Conservation (phyloP, 257 asterid genomes). For the Anisodus tanguticus region DNA sequence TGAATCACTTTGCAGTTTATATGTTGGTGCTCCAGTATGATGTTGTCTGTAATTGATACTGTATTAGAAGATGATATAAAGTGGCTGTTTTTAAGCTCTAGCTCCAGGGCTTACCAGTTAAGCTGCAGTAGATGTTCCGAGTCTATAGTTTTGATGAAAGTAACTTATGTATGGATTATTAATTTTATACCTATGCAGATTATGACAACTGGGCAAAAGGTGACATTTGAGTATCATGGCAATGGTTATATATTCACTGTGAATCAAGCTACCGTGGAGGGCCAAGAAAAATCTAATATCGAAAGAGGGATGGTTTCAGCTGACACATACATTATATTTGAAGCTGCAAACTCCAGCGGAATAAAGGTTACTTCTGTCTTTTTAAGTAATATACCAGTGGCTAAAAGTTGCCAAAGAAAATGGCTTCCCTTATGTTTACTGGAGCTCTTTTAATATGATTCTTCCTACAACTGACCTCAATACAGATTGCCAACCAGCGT, state of each 20-base stretch:
- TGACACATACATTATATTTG: slow-evolving; percentile 87
- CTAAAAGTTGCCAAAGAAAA: slow-evolving; percentile 7
- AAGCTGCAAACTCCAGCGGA: slow-evolving; percentile 83
- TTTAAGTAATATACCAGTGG: slow-evolving; percentile 17
- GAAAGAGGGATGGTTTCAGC: slow-evolving; percentile 87
- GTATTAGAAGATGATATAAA: not conserved
- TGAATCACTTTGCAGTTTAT: not conserved
- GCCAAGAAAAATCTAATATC: slow-evolving; percentile 60
- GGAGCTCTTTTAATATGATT: slow-evolving; percentile 28
- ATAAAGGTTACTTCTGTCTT: slow-evolving; percentile 63
- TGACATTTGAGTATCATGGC: slow-evolving; percentile 88
- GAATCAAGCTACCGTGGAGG: slow-evolving; percentile 81
- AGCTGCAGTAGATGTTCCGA: not conserved
- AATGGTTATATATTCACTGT: slow-evolving; percentile 80
- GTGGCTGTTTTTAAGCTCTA: not conserved
- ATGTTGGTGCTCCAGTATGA: not conserved
- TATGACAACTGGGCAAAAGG: slow-evolving; percentile 88
- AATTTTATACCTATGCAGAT: slow-evolving; percentile 52
- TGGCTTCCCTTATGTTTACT: slow-evolving; percentile 29
- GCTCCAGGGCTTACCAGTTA: not conserved
- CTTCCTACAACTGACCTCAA: slow-evolving; percentile 32
- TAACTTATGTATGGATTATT: not conserved
- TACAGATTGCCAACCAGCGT: slow-evolving; percentile 95
- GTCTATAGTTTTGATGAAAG: slow-evolving; percentile 23
- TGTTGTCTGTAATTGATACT: not conserved